Conservation (phyloP, 805 yeast species). For the Starmera pachycereana region DNA sequence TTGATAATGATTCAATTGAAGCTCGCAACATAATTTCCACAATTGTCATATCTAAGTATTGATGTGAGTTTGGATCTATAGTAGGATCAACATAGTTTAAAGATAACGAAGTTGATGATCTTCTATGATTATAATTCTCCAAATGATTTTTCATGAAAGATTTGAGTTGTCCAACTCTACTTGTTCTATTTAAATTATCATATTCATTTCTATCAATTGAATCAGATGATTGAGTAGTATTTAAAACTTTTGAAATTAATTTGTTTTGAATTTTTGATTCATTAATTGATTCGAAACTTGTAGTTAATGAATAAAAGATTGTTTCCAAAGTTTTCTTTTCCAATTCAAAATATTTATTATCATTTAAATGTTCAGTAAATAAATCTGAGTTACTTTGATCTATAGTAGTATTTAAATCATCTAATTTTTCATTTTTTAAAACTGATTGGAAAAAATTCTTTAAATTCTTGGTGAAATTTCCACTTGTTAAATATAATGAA, state of each 20-base stretch:
- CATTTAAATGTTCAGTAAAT: constrained; percentile 59
- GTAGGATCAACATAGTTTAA: too few relatives aligned
- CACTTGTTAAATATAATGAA: constrained; percentile 47
- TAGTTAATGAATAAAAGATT: constrained; percentile 21
- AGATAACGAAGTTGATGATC: neutral
- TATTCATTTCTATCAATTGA: constrained; percentile 14
- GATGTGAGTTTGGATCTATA: constrained; percentile 1
- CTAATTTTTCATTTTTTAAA: constrained; percentile 31
- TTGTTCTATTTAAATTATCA: constrained; percentile 20
- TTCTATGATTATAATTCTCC: constrained; percentile 18
- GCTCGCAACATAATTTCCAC: constrained; percentile 60
- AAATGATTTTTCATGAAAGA: constrained; percentile 44
- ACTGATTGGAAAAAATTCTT: constrained; percentile 42
- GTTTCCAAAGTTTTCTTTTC: constrained; percentile 61
- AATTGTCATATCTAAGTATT: constrained; percentile 25
- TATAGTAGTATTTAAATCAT: constrained; percentile 35
- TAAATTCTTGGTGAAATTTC: constrained; percentile 52
- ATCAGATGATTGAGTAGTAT: constrained; percentile 2
- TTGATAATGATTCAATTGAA: constrained; percentile 66
- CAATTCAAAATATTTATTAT: constrained; percentile 54
- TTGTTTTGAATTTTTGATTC: constrained; percentile 23
- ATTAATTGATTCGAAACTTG: constrained; percentile 21
- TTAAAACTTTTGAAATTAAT: constrained; percentile 10
- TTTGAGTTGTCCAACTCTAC: constrained; percentile 42
- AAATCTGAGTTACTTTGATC: constrained; percentile 69